Evolutionary conservation across 163 green algal genomes (phyloP).

Genomic region (Chloromonas sp.): DNA sequence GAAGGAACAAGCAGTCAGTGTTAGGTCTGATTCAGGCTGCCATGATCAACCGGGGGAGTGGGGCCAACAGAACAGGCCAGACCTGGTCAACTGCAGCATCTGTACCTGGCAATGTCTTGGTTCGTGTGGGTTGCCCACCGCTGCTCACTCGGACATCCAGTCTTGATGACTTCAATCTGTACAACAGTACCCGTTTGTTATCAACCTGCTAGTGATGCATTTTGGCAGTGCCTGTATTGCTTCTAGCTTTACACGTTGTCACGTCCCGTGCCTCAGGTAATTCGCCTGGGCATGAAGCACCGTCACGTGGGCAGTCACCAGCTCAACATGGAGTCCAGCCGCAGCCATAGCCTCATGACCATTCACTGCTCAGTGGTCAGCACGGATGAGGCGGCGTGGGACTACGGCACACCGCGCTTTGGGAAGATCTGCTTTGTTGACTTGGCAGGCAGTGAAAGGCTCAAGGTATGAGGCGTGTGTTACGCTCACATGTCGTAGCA

Average conservation of each 20-base stretch:
- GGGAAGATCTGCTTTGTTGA: conserved; percentile 87
- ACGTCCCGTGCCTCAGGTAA: conserved; percentile 36
- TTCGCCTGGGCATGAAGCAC: conserved; percentile 66
- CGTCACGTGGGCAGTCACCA: conserved; percentile 69
- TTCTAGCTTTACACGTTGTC: conserved; percentile 11
- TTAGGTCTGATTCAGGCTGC: no score
- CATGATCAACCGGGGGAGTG: no score
- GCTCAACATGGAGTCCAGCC: conserved; percentile 79
- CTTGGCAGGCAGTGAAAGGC: conserved; percentile 83
- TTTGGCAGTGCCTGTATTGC: neutral
- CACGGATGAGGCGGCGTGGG: conserved; percentile 18
- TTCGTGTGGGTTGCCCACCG: no score
- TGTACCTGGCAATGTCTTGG: no score
- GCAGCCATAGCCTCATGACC: conserved; percentile 75
- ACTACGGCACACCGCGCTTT: conserved; percentile 45
- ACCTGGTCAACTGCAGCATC: no score
- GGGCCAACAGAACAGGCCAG: no score
- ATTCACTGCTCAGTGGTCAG: conserved; percentile 54
- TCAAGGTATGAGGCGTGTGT: conserved; percentile 40
- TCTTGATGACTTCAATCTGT: no score
- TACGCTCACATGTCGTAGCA: neutral
- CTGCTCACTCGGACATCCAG: no score
- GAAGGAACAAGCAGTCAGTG: no score
- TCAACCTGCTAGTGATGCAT: no score
- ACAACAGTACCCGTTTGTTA: no score